A percentile compares a stretch with the other conserved stretches of the same genome.
These are phyloP conservation scores for Pythium oligandrum DNA, from an alignment of 352 stramenopile genomes.

Conservation along the genomic window DNA sequence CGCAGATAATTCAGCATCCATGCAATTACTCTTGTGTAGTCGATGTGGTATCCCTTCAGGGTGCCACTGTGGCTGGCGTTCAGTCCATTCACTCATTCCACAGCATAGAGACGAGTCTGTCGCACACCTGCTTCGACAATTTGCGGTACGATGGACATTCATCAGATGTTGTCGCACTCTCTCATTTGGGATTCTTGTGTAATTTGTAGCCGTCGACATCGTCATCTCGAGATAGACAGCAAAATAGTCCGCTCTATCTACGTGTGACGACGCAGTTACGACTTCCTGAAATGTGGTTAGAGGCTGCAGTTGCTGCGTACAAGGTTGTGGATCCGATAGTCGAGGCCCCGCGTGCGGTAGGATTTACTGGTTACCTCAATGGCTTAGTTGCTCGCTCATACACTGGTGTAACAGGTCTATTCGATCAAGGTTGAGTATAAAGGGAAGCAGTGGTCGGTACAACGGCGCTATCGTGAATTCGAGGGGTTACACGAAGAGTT, in stretches of 20 bases:
- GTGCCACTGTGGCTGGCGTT: slow-evolving; percentile 17
- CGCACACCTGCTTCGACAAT: too few species aligned
- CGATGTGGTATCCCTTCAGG: slow-evolving; percentile 5
- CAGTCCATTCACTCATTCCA: too few species aligned
- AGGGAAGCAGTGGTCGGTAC: slow-evolving; percentile 37
- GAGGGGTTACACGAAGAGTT: slow-evolving; percentile 21
- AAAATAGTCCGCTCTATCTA: too few species aligned
- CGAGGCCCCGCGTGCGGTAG: slow-evolving; percentile 35
- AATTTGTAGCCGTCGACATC: too few species aligned
- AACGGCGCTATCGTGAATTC: slow-evolving; percentile 45
- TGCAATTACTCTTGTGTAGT: slow-evolving; percentile 12
- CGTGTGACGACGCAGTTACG: slow-evolving; percentile 1
- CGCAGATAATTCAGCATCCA: not conserved
- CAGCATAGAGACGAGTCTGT: too few species aligned
- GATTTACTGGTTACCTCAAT: not conserved
- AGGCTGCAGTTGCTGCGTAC: slow-evolving; percentile 23
- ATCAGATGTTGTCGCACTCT: too few species aligned
- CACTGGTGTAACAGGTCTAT: slow-evolving; percentile 26
- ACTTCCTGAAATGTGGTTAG: slow-evolving; percentile 20
- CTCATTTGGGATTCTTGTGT: too few species aligned
- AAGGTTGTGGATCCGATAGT: slow-evolving; percentile 34
- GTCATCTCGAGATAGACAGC: too few species aligned
- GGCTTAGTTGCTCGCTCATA: not conserved
- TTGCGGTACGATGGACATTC: too few species aligned
- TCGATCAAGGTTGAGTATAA: slow-evolving; percentile 32